Percentiles rank a stretch among this genome's conserved stretches.
Evolutionary conservation across 257 asterid species (phyloP).

Genomic region (Jacaranda mimosifolia): DNA sequence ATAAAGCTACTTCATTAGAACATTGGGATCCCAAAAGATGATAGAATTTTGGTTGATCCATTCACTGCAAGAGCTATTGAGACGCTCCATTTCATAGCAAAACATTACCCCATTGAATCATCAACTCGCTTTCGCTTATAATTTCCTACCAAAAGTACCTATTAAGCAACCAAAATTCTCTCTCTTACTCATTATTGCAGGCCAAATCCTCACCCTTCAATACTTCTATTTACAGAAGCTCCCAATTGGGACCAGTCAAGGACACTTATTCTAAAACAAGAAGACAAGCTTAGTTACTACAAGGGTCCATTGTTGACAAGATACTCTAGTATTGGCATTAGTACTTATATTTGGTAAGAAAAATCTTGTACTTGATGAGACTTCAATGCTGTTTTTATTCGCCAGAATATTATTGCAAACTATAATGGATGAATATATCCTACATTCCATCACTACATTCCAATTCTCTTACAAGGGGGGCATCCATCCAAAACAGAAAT

Average conservation of each 20-base stretch:
- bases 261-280: background rate
- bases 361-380: slow-evolving; percentile 2
- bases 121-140: background rate
- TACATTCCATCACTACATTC: slow-evolving; percentile 1
- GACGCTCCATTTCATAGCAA: background rate
- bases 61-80: slow-evolving; percentile 2
- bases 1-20: background rate
- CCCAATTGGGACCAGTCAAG: background rate
- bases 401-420: background rate
- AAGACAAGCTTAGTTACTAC: slow-evolving; percentile 1
- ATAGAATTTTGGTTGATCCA: background rate
- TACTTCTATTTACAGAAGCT: slow-evolving; percentile 4
- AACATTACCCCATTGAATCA: background rate
- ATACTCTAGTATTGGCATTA: background rate
- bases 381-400: background rate
- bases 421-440: background rate
- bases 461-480: background rate
- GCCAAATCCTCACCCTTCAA: background rate
- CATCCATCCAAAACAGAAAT: slow-evolving; percentile 13
- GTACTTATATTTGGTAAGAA: background rate
- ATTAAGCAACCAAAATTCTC: background rate
- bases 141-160: background rate
- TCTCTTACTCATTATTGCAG: slow-evolving; percentile 1
- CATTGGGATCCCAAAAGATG: background rate
- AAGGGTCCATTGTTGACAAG: background rate